Conservation (phyloP, 805 yeast species). For the Metschnikowia vanudenii region DNA sequence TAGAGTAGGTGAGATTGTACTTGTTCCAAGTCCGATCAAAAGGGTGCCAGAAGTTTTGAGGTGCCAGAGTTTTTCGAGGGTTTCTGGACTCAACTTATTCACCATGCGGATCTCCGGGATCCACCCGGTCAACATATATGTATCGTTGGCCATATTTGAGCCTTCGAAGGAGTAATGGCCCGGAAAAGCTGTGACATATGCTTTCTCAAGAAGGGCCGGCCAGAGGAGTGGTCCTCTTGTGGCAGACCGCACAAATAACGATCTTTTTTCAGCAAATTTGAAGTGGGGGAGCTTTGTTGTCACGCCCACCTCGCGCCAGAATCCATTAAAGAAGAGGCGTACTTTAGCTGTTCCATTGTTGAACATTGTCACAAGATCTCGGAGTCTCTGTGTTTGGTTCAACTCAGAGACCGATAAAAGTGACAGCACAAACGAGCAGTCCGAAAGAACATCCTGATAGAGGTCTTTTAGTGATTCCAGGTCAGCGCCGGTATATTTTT, state of each 20-base stretch:
- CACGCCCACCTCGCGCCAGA: conserved; percentile 44
- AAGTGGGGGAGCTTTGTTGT: conserved; percentile 46
- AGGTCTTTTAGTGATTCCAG: conserved; percentile 19
- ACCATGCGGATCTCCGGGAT: conserved; percentile 55
- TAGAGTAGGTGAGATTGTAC: conserved; percentile 35
- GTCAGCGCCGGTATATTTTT: too few species aligned
- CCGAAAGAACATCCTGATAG: conserved; percentile 52
- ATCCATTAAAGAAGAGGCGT: conserved; percentile 52
- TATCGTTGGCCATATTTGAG: conserved; percentile 73
- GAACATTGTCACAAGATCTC: conserved; percentile 24
- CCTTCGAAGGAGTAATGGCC: conserved; percentile 65
- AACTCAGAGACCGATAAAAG: conserved; percentile 47
- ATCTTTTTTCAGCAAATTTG: conserved; percentile 20
- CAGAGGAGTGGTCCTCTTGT: conserved; percentile 40
- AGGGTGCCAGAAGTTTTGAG: conserved; percentile 35
- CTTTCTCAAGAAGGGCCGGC: conserved; percentile 80
- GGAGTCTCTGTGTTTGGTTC: conserved; percentile 15
- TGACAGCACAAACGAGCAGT: conserved; percentile 78
- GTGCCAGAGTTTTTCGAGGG: conserved; percentile 21
- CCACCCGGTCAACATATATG: conserved; percentile 67
- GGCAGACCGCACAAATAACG: conserved; percentile 37
- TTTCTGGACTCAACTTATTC: conserved; percentile 31
- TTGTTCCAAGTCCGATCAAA: conserved; percentile 70
- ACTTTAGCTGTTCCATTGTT: conserved; percentile 29
- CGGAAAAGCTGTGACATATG: conserved; percentile 59